Evolutionary conservation across 305 asterid genomes (phyloP).

Genomic region (Fraxinus ornus): DNA sequence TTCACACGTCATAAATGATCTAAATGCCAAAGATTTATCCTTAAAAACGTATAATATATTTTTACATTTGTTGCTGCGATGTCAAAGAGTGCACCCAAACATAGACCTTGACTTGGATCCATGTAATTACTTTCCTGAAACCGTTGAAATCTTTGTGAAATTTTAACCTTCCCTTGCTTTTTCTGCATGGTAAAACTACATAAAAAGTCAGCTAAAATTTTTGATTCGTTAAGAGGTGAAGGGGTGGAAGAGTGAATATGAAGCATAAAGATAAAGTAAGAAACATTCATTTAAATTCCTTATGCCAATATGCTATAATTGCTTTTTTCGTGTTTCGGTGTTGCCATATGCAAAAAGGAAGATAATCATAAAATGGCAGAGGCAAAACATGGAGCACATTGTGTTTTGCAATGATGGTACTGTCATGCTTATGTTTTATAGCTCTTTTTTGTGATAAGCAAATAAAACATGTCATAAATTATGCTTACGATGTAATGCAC

Average conservation of each 20-base stretch:
- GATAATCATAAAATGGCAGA: background rate
- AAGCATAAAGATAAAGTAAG: background rate
- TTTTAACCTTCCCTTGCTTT: constrained; percentile 56
- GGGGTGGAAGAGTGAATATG: background rate
- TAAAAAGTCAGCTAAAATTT: background rate
- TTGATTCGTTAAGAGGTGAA: background rate
- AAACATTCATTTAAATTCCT: background rate
- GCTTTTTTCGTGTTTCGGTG: background rate
- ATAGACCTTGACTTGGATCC: constrained; percentile 86
- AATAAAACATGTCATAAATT: background rate
- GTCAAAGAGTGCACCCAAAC: constrained; percentile 93
- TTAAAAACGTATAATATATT: constrained; percentile 14
- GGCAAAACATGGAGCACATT: background rate
- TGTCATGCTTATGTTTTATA: background rate
- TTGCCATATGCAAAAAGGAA: constrained; percentile 15
- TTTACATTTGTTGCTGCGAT: constrained; percentile 93
- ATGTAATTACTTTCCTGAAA: constrained; percentile 83
- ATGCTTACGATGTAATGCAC: background rate
- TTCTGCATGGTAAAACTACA: constrained; percentile 46
- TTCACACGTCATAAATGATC: background rate
- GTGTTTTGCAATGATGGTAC: background rate
- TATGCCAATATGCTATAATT: background rate
- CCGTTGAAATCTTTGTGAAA: constrained; percentile 57
- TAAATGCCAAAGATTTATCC: background rate
- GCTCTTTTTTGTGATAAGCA: background rate